phyloP scores from a whole-genome alignment of 2,329 filamentous ascomycete genomes.

The Talaromyces sp. region DNA sequence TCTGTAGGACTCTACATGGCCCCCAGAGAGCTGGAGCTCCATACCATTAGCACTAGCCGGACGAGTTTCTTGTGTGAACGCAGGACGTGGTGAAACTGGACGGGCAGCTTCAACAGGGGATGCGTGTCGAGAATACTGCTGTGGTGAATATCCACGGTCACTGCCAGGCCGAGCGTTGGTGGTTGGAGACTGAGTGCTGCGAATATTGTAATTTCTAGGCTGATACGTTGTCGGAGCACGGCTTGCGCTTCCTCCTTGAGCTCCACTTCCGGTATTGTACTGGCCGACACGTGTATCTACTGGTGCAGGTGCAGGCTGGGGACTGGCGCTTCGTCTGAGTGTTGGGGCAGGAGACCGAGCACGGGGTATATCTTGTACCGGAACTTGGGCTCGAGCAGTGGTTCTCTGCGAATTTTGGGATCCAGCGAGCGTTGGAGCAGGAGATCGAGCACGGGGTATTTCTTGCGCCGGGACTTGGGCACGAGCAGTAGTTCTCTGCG shows the following conservation, averaged over 20 bases:
- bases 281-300: slow-evolving; percentile 34
- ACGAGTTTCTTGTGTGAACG: slow-evolving; percentile 46
- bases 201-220: slow-evolving; percentile 38
- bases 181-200: slow-evolving; percentile 35
- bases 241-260: slow-evolving; percentile 24
- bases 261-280: slow-evolving; percentile 23
- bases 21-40: slow-evolving; percentile 62
- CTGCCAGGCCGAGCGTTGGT: slow-evolving; percentile 28
- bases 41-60: slow-evolving; percentile 52
- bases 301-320: slow-evolving; percentile 25
- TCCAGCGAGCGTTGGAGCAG: slow-evolving; percentile 39
- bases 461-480: slow-evolving; percentile 28
- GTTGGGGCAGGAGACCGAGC: slow-evolving; percentile 55
- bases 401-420: slow-evolving; percentile 32
- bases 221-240: slow-evolving; percentile 44
- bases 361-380: slow-evolving; percentile 40
- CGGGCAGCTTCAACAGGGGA: slow-evolving; percentile 38
- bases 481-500: slow-evolving; percentile 22
- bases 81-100: slow-evolving; percentile 50
- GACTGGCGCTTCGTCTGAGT: slow-evolving; percentile 34
- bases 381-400: slow-evolving; percentile 10
- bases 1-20: slow-evolving; percentile 54
- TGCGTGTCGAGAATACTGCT: slow-evolving; percentile 34
- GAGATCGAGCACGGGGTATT: slow-evolving; percentile 54
- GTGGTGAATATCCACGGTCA: slow-evolving; percentile 42